Percentiles rank a stretch among this genome's conserved stretches.
phyloP scores from a whole-genome alignment of 2,329 filamentous ascomycete genomes.

The Amauroascus niger region DNA sequence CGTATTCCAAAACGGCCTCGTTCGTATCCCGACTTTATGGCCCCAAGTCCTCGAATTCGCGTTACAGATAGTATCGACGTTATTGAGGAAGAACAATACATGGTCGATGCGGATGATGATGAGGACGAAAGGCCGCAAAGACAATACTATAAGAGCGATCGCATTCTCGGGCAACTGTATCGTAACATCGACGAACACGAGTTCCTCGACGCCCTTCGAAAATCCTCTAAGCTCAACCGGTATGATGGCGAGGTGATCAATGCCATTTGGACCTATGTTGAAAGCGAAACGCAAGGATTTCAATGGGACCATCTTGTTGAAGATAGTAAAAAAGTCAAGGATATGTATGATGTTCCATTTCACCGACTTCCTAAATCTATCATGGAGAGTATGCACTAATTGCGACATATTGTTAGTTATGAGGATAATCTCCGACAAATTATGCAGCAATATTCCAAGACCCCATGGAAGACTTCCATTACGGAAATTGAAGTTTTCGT shows the following conservation, averaged over 20 bases:
- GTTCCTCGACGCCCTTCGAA: conserved; percentile 49
- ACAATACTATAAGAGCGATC: conserved; percentile 57
- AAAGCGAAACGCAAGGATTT: conserved; percentile 20
- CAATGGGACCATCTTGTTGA: conserved; percentile 20
- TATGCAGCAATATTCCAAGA: conserved; percentile 20
- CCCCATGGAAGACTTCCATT: conserved; percentile 19
- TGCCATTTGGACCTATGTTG: conserved; percentile 20
- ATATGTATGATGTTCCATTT: conserved; percentile 17
- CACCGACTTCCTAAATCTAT: not conserved
- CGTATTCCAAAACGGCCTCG: conserved; percentile 14
- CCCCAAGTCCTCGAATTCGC: conserved; percentile 37
- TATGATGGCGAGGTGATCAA: conserved; percentile 19
- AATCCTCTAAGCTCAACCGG: conserved; percentile 18
- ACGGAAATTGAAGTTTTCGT: conserved; percentile 18
- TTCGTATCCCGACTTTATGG: conserved; percentile 47
- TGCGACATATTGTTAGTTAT: conserved; percentile 10
- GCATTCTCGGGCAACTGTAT: conserved; percentile 61
- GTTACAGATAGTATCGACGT: conserved; percentile 32
- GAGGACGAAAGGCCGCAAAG: conserved; percentile 40
- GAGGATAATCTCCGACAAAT: conserved; percentile 18
- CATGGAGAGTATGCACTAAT: not conserved
- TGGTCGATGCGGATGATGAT: conserved; percentile 39
- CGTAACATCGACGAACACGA: conserved; percentile 61
- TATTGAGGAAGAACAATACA: conserved; percentile 39
- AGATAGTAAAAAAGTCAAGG: conserved; percentile 15